Evolutionary conservation across 2,329 filamentous ascomycete genomes (phyloP).

Genomic region (Penicillium paneum): DNA sequence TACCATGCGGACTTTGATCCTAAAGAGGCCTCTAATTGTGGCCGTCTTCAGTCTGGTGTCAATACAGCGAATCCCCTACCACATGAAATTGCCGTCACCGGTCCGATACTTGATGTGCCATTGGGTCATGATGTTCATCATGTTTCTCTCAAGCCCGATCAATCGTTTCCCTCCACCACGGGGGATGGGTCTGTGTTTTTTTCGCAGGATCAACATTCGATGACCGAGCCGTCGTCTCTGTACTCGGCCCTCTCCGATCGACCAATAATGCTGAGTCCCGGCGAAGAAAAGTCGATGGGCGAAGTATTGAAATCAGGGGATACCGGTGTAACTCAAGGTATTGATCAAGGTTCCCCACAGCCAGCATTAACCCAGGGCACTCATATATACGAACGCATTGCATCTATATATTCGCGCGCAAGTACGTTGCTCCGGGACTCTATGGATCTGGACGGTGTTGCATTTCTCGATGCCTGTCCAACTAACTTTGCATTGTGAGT

Average conservation of each 20-base stretch:
- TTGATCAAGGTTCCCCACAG: neutral
- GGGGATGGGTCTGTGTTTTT: neutral
- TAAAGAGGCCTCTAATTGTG: slow-evolving; percentile 10
- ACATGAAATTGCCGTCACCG: neutral
- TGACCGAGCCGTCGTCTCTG: slow-evolving; percentile 1
- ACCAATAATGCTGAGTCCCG: neutral
- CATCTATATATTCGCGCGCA: slow-evolving; percentile 41
- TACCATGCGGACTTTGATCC: slow-evolving; percentile 26
- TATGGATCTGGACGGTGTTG: slow-evolving; percentile 39
- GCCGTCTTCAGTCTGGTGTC: neutral
- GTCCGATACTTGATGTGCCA: neutral
- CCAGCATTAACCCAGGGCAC: neutral
- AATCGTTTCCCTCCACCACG: neutral
- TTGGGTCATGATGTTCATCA: neutral
- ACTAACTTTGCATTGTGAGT: slow-evolving; percentile 18
- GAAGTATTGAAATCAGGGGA: neutral
- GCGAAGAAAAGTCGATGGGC: neutral
- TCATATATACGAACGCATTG: slow-evolving; percentile 10
- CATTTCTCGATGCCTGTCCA: slow-evolving; percentile 25
- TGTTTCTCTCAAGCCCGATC: neutral
- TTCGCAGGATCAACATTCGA: neutral
- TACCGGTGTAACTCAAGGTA: too few relatives aligned
- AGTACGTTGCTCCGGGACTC: slow-evolving; percentile 43
- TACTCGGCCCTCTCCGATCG: neutral
- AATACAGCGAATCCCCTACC: neutral